A percentile compares a stretch with the other conserved stretches of the same genome.
phyloP scores from a whole-genome alignment of 2,329 filamentous ascomycete species.

The Uncinocarpus reesii region DNA sequence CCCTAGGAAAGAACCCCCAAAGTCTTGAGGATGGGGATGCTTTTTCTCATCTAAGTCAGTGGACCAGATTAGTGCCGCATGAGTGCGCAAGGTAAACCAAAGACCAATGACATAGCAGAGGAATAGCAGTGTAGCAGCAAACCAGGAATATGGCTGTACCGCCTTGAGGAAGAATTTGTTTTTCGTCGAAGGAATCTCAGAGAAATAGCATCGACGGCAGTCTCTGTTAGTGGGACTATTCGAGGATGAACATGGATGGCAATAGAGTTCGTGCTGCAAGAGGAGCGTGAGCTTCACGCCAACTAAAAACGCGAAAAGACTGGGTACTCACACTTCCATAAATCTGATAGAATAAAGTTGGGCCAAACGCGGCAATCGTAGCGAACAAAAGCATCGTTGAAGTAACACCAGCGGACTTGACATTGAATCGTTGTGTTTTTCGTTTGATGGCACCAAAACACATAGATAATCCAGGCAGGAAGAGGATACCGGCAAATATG shows the following conservation, averaged over 20 bases:
- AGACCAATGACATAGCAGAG: slow-evolving; percentile 87
- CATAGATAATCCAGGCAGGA: slow-evolving; percentile 92
- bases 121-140: slow-evolving; percentile 75
- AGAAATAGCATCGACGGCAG: slow-evolving; percentile 89
- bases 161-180: slow-evolving; percentile 85
- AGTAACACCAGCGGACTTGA: slow-evolving; percentile 87
- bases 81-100: slow-evolving; percentile 89
- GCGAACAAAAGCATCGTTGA: slow-evolving; percentile 97
- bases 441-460: slow-evolving; percentile 96
- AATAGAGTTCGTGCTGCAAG: slow-evolving; percentile 74
- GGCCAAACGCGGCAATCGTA: slow-evolving; percentile 87
- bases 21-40: slow-evolving; percentile 8
- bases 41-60: slow-evolving; percentile 70
- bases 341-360: slow-evolving; percentile 95
- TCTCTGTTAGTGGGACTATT: slow-evolving; percentile 42
- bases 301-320: neutral
- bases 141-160: slow-evolving; percentile 86
- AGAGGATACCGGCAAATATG: slow-evolving; percentile 92
- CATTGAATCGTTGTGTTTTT: slow-evolving; percentile 97
- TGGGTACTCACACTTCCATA: slow-evolving; percentile 64
- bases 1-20: neutral
- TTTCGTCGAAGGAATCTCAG: slow-evolving; percentile 69
- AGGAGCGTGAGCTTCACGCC: slow-evolving; percentile 26
- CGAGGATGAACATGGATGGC: slow-evolving; percentile 49
- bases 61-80: slow-evolving; percentile 96